Base-by-base conservation (phyloP, 257 asterid genomes). In the Salvia hispanica region DNA sequence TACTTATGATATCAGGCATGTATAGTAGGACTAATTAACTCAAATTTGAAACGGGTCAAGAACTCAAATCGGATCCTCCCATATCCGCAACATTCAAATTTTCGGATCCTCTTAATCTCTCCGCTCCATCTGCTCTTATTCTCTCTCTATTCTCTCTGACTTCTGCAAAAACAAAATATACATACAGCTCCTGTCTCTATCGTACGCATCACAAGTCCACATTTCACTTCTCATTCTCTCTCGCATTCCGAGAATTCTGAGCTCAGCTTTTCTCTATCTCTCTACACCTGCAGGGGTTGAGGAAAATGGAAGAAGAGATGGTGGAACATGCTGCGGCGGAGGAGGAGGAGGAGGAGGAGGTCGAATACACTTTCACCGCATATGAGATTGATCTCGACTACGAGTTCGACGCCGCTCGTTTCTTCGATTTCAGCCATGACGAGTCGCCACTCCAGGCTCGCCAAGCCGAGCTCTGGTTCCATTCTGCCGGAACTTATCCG, bases 371-470 rank as follows among this genome's bases (percentile, higher is more conserved):
- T 39, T 90, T 88, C 79, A 85, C 88, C 71, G 97, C 74, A 37
- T 77, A 80, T 60, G 96, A 94, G 77, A 78, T 94, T 82, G 99
- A 94, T 72, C 80, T 91, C 15, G 96, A 94, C 71, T 94, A 94
- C 68, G 99, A 94, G 82, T 94, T 83, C 68, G 97, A 94, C 72
- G 97, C 99, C 2, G 87, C 81, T 42, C 84, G 90, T 31, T 91
- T 75, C 80, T 94, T 88, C 66, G 93, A 91, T 67, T 94, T 94
- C 70, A 60, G 74, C 62, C 79, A 75, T 53, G 80, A 73, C 9
- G 96, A 91, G 87, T 74, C 96, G 43, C 65, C 78, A 4, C 67
- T 73, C 7, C 90, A 85, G 77, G 84, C 85, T 56, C 80, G 70
- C 68, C 73, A 15, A 40, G 95, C 96, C 25, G 95, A 94, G 69